Percentiles rank a stretch among this genome's conserved stretches.
phyloP scores from a whole-genome alignment of 2,329 filamentous ascomycete genomes.

The Dendrostoma leiphaemia region DNA sequence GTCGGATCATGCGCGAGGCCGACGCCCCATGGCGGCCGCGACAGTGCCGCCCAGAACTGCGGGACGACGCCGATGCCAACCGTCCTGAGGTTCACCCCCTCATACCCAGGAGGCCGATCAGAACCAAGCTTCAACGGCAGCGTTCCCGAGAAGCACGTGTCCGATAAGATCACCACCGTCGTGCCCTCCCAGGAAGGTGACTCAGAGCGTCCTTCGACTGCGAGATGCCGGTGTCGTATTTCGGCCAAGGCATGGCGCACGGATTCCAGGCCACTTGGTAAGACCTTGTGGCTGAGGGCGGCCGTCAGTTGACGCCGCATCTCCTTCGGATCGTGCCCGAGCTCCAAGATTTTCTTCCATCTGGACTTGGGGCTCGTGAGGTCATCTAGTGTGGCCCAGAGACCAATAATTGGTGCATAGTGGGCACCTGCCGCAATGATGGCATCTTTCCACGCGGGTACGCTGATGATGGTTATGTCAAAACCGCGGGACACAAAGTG shows the following conservation, averaged over 20 bases:
- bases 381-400: constrained; percentile 1
- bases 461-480: constrained; percentile 10
- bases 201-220: not conserved
- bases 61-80: constrained; percentile 10
- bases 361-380: not conserved
- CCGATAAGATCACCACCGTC: constrained; percentile 6
- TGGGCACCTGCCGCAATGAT: constrained; percentile 6
- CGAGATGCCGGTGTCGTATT: not conserved
- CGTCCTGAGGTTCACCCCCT: not conserved
- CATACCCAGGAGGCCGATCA: not conserved
- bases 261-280: constrained; percentile 16
- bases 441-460: not conserved
- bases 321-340: not conserved
- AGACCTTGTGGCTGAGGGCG: not conserved
- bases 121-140: constrained; percentile 3
- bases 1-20: constrained; percentile 9
- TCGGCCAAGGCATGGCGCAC: constrained; percentile 4
- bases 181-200: not conserved
- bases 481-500: constrained; percentile 10
- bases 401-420: constrained; percentile 9
- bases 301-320: not conserved
- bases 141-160: constrained; percentile 6
- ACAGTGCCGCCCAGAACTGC: constrained; percentile 6
- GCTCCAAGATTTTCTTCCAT: not conserved
- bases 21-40: constrained; percentile 10